These are phyloP conservation scores for Zea mays DNA, from an alignment of 176 grass and related monocot genomes.

Conservation along the genomic window DNA sequence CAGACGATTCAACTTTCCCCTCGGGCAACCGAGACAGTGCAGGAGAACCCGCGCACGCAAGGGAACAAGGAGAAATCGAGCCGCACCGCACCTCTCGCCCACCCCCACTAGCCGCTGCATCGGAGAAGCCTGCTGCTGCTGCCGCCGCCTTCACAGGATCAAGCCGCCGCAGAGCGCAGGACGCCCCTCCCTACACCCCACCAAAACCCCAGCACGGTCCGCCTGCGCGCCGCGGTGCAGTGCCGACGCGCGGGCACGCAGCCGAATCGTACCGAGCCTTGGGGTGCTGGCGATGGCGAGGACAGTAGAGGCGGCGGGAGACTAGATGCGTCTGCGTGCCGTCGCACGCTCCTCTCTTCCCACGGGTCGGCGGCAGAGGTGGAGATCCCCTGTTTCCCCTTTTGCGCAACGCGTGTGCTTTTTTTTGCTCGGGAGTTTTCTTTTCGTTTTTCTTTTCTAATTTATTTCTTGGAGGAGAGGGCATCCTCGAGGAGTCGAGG, in stretches of 20 bases:
- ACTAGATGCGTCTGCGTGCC: neutral
- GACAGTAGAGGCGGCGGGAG: slow-evolving; percentile 6
- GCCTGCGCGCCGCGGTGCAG: neutral
- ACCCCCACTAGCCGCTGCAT: slow-evolving; percentile 58
- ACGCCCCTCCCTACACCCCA: neutral
- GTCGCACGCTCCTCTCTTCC: neutral
- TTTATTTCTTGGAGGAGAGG: slow-evolving; percentile 49
- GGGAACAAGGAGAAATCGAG: neutral
- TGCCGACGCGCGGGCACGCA: neutral
- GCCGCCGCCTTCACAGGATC: neutral
- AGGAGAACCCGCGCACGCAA: neutral
- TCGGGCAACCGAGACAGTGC: neutral
- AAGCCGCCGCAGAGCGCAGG: slow-evolving; percentile 11
- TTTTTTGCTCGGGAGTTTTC: slow-evolving; percentile 10
- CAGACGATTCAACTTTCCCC: neutral
- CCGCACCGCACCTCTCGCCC: slow-evolving; percentile 50
- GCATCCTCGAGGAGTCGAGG: slow-evolving; percentile 39
- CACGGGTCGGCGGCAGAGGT: slow-evolving; percentile 18
- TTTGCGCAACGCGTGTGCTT: neutral
- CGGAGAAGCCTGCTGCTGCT: neutral
- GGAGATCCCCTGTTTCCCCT: neutral
- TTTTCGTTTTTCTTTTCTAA: neutral
- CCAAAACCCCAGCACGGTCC: slow-evolving; percentile 16
- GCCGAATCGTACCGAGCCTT: neutral
- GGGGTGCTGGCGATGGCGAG: neutral